Percentiles rank a stretch among this genome's conserved stretches.
These are phyloP conservation scores for Termitomyces heimii DNA, from an alignment of 768 basidiomycete species.

Conservation along the genomic window DNA sequence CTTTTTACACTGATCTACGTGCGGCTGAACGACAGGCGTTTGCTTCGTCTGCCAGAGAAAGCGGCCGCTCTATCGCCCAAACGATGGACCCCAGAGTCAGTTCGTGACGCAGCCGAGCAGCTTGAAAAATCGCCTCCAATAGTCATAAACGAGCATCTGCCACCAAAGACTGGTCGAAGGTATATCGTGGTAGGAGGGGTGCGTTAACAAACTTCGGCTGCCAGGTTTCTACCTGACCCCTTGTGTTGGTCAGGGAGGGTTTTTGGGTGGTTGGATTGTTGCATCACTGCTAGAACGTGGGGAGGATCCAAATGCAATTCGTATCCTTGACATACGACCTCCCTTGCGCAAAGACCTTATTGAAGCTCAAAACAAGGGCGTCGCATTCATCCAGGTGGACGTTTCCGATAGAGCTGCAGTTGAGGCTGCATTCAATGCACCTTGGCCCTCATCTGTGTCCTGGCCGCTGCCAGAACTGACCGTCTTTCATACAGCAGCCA, in stretches of 20 bases:
- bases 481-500: slow-evolving; percentile 74
- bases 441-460: slow-evolving; percentile 43
- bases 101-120: slow-evolving; percentile 28
- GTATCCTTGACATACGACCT: slow-evolving; percentile 60
- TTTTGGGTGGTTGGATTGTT: slow-evolving; percentile 76
- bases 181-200: slow-evolving; percentile 77
- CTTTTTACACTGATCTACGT: slow-evolving; percentile 23
- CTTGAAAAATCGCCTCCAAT: slow-evolving; percentile 28
- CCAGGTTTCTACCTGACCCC: background rate
- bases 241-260: slow-evolving; percentile 50
- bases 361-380: slow-evolving; percentile 42
- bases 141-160: slow-evolving; percentile 40
- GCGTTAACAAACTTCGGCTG: background rate
- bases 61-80: slow-evolving; percentile 45
- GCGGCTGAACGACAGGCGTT: slow-evolving; percentile 44
- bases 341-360: slow-evolving; percentile 54
- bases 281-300: slow-evolving; percentile 63
- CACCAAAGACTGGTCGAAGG: slow-evolving; percentile 63
- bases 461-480: slow-evolving; percentile 37
- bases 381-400: slow-evolving; percentile 56
- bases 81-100: slow-evolving; percentile 40
- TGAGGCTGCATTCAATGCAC: slow-evolving; percentile 52
- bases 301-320: slow-evolving; percentile 58
- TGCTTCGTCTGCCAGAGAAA: slow-evolving; percentile 43
- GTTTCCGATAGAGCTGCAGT: slow-evolving; percentile 49